These are phyloP conservation scores for Candida ulmi DNA, from an alignment of 805 yeast species.

Conservation along the genomic window DNA sequence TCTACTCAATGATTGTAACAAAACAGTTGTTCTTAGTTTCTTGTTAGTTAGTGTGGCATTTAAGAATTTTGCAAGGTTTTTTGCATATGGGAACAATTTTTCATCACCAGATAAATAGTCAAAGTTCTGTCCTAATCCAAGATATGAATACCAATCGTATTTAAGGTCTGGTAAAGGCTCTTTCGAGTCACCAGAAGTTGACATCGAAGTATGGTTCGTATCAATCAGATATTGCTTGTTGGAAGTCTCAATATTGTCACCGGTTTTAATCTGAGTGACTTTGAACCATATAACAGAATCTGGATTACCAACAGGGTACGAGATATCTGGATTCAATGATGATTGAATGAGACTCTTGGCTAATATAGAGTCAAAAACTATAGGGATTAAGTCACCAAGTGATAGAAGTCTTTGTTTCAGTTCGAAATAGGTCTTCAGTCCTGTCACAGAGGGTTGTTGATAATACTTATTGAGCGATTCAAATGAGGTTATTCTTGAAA, in stretches of 20 bases:
- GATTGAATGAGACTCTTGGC: constrained; percentile 40
- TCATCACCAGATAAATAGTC: constrained; percentile 24
- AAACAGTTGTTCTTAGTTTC: constrained; percentile 53
- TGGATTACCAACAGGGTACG: constrained; percentile 50
- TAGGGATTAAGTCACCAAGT: constrained; percentile 67
- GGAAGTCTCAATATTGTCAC: constrained; percentile 25
- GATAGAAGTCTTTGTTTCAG: constrained; percentile 50
- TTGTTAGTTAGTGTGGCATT: constrained; percentile 38
- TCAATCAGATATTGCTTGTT: constrained; percentile 52
- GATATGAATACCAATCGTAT: constrained; percentile 41
- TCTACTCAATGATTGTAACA: constrained; percentile 63
- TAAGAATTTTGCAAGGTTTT: constrained; percentile 46
- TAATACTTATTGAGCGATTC: constrained; percentile 56
- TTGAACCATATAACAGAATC: constrained; percentile 85
- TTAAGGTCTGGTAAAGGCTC: constrained; percentile 27
- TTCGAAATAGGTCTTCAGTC: constrained; percentile 56
- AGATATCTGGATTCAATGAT: constrained; percentile 9
- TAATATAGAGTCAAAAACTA: constrained; percentile 64
- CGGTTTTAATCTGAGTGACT: constrained; percentile 40
- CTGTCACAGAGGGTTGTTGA: constrained; percentile 59
- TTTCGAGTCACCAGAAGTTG: constrained; percentile 53
- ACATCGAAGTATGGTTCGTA: constrained; percentile 61
- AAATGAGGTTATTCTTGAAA: constrained; percentile 66
- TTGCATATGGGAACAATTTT: constrained; percentile 41
- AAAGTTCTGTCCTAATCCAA: constrained; percentile 37